A percentile compares a stretch with the other conserved stretches of the same genome.
Evolutionary conservation across 129 eudicot genomes (phyloP).

Genomic region (Dittrichia graveolens): DNA sequence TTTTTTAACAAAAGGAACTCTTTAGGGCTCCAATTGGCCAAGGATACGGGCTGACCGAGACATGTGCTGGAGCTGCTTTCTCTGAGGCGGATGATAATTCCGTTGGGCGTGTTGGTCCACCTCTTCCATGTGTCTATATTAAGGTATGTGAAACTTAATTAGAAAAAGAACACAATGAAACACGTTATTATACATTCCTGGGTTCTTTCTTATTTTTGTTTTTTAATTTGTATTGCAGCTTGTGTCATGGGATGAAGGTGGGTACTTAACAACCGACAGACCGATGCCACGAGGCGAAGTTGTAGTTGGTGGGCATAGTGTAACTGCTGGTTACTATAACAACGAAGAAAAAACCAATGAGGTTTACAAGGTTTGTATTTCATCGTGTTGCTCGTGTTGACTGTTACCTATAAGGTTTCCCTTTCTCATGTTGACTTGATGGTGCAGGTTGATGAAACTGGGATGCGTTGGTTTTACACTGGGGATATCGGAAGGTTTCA

Average conservation of each 20-base stretch:
- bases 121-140: conserved; percentile 89
- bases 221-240: conserved; percentile 52
- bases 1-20: background rate
- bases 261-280: conserved; percentile 70
- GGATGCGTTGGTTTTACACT: conserved; percentile 95
- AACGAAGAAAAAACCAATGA: conserved; percentile 85
- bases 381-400: background rate
- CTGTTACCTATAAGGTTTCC: background rate
- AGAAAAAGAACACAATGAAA: background rate
- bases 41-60: conserved; percentile 99
- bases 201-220: background rate
- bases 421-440: background rate
- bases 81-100: conserved; percentile 82
- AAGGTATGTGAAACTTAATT: conserved; percentile 47
- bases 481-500: conserved; percentile 96
- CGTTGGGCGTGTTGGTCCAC: conserved; percentile 99
- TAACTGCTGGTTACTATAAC: conserved; percentile 87
- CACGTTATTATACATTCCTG: background rate
- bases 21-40: conserved; percentile 95
- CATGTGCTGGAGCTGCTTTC: conserved; percentile 95
- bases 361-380: conserved; percentile 66
- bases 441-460: conserved; percentile 81
- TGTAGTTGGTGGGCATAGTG: conserved; percentile 79
- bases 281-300: conserved; percentile 99
- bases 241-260: conserved; percentile 98